Evolutionary conservation across 176 grass and related monocot species (phyloP).

Genomic region (Musa itinerans): DNA sequence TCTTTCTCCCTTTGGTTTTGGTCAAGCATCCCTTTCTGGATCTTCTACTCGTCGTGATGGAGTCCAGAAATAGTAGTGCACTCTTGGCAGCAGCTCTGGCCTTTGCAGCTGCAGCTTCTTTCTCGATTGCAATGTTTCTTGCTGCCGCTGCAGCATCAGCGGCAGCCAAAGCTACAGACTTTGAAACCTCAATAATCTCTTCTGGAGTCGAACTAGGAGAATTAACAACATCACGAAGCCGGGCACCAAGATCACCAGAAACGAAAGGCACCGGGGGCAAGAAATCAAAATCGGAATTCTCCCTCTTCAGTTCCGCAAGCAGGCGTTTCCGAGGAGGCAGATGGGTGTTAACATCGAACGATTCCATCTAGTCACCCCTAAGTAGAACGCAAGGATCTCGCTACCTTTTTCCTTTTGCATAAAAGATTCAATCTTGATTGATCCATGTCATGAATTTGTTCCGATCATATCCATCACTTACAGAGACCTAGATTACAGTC

Average conservation of each 20-base stretch:
- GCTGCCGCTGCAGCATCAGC: constrained; percentile 44
- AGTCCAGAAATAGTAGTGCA: constrained; percentile 64
- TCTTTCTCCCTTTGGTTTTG: constrained; percentile 55
- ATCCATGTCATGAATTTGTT: neutral
- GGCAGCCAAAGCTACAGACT: constrained; percentile 39
- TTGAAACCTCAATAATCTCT: constrained; percentile 40
- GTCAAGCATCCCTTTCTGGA: constrained; percentile 37
- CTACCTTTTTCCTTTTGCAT: neutral
- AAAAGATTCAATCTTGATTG: neutral
- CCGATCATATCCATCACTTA: neutral
- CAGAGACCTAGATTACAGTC: neutral
- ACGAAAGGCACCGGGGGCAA: constrained; percentile 27
- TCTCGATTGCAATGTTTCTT: constrained; percentile 45
- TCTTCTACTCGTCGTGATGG: constrained; percentile 33
- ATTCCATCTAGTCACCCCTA: constrained; percentile 42
- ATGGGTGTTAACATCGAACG: constrained; percentile 60
- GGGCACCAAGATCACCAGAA: constrained; percentile 38
- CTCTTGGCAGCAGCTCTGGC: constrained; percentile 61
- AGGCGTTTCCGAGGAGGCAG: constrained; percentile 93
- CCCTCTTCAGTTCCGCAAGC: constrained; percentile 68
- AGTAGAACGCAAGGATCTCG: neutral
- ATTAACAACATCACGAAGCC: constrained; percentile 52
- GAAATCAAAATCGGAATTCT: constrained; percentile 28
- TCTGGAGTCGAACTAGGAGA: constrained; percentile 44
- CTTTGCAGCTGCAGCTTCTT: constrained; percentile 54